Evolutionary conservation across 2,329 filamentous ascomycete species (phyloP).

Genomic region (Thielaviopsis punctulata): DNA sequence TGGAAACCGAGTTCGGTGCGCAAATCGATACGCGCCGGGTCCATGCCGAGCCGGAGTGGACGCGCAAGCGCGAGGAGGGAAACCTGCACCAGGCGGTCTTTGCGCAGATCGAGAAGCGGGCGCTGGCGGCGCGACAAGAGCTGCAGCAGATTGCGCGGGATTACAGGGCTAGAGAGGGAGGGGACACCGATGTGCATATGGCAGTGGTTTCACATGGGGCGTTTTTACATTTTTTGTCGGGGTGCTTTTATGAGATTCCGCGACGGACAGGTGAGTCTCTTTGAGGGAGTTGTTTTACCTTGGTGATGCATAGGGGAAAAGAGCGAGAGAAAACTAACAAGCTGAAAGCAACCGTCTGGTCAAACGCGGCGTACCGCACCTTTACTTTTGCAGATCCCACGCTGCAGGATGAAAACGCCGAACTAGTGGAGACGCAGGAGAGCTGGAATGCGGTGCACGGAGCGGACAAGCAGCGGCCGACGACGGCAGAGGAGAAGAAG

Average conservation of each 20-base stretch:
- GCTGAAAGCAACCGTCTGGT: conserved; percentile 49
- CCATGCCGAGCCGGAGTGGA: conserved; percentile 41
- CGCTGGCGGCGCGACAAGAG: conserved; percentile 40
- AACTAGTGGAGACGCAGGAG: conserved; percentile 29
- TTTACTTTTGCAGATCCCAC: conserved; percentile 43
- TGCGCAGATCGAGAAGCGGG: conserved; percentile 40
- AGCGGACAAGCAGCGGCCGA: conserved; percentile 23
- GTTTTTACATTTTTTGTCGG: conserved; percentile 68
- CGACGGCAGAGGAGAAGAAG: conserved; percentile 28
- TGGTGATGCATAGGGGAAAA: background rate
- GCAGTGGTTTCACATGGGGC: conserved; percentile 69
- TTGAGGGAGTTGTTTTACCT: background rate
- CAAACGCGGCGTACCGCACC: conserved; percentile 54
- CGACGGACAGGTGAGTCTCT: conserved; percentile 22
- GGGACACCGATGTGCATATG: conserved; percentile 41
- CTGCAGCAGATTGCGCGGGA: conserved; percentile 33
- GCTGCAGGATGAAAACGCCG: conserved; percentile 30
- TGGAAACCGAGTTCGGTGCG: conserved; percentile 44
- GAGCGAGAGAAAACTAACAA: background rate
- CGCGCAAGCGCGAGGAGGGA: conserved; percentile 36
- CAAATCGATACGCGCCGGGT: conserved; percentile 47
- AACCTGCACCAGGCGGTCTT: conserved; percentile 30
- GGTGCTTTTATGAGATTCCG: conserved; percentile 54
- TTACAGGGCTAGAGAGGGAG: conserved; percentile 22
- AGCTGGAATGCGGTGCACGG: conserved; percentile 31